Evolutionary conservation across 2,329 filamentous ascomycete genomes (phyloP).

Genomic region (Aspergillus fijiensis): DNA sequence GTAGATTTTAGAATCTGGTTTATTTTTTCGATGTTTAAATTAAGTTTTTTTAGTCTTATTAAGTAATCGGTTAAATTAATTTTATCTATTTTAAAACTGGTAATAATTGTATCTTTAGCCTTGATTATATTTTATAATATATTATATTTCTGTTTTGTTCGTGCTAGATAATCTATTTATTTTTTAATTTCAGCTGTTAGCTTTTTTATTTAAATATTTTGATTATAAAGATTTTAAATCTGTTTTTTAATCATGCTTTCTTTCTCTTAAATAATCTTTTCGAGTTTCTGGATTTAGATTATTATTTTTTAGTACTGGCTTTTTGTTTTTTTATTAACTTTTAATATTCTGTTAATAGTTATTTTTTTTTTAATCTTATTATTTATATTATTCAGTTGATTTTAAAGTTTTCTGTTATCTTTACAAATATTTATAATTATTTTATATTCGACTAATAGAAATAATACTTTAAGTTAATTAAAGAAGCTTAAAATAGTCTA

Average conservation of each 20-base stretch:
- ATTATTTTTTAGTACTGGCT: background rate
- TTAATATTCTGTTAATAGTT: background rate
- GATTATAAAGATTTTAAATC: background rate
- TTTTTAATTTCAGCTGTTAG: background rate
- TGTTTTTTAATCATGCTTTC: background rate
- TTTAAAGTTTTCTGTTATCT: background rate
- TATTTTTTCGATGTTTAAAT: background rate
- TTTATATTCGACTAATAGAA: background rate
- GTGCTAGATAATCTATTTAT: background rate
- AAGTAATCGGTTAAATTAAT: background rate
- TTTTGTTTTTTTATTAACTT: background rate
- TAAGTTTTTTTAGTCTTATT: background rate
- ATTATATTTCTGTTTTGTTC: background rate
- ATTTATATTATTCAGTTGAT: background rate
- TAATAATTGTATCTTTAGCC: background rate
- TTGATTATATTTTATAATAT: background rate
- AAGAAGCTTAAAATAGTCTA: background rate
- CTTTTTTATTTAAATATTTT: background rate
- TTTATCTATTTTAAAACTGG: background rate
- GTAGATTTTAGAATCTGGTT: background rate
- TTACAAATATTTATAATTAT: background rate
- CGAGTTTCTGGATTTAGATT: background rate
- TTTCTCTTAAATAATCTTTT: background rate
- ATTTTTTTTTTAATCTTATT: background rate
- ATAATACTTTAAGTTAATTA: background rate